Base-by-base conservation (phyloP, 2,329 filamentous ascomycete species). In the Boeremia lycopersici region DNA sequence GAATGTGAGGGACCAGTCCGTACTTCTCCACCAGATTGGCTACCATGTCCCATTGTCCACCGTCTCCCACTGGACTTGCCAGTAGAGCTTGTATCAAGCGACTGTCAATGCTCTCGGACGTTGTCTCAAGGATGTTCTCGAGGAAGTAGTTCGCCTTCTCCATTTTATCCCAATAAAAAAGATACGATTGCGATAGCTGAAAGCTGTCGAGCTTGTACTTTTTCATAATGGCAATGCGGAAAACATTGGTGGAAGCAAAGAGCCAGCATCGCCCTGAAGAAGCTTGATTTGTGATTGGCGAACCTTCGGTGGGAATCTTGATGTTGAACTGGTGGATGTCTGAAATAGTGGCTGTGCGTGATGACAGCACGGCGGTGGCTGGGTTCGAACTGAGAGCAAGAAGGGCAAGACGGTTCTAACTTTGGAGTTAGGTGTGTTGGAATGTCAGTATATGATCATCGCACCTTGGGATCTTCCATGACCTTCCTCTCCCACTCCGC, bases 101-200 rank as follows among this genome's bases (percentile, higher is more conserved):
- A 19, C 86, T 83, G 61, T 93, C 89, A 1, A 96, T 81, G 30
- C 88, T 85, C 64, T 91, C 82, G 46, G 80, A 78, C 0, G 85
- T 82, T 0, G 91, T 96, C 59, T 90, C 86, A 50, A 96, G 84
- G 57, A 93, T 85, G 67, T 90, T 89, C 76, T 96, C 91, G 15
- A 96, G 82, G 77, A 96, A 96, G 79, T 85, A 96, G 74, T 96
- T 96, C 8, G 89, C 83, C 76, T 96, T 96, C 75, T 96, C 92
- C 17, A 96, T 84, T 78, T 96, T 96, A 74, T 96, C 92, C 88
- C 89, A 96, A 82, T 91, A 96, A 78, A 93, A 96, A 4, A 96
- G 82, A 68, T 96, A 96, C 1, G 88, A 82, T 76, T 96, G 92
- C 28, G 88, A 92, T n/a, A 96, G 81, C 79, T 96, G 90, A 67